Conservation (phyloP, 2,329 filamentous ascomycete species). For the Talaromyces pinophilus region DNA sequence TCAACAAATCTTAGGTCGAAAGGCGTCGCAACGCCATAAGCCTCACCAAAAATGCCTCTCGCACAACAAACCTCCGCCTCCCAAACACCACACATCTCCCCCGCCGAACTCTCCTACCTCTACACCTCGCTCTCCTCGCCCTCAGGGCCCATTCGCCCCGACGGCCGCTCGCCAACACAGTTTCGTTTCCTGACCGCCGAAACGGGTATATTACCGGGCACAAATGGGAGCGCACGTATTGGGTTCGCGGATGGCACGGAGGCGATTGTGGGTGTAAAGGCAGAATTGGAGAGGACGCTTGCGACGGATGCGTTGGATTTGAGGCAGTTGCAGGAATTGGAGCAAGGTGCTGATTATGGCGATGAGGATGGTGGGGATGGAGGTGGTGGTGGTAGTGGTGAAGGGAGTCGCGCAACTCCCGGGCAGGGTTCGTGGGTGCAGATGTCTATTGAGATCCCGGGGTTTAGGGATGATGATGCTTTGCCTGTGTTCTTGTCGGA, state of each 20-base stretch:
- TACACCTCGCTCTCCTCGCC: conserved; percentile 84
- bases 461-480: conserved; percentile 85
- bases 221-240: conserved; percentile 89
- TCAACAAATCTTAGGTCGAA: not conserved
- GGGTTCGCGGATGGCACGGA: conserved; percentile 95
- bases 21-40: not conserved
- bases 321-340: conserved; percentile 44
- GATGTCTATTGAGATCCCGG: conserved; percentile 87
- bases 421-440: conserved; percentile 76
- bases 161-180: conserved; percentile 77
- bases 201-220: conserved; percentile 81
- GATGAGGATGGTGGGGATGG: conserved; percentile 26
- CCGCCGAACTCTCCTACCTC: conserved; percentile 93
- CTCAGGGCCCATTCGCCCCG: conserved; percentile 73
- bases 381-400: conserved; percentile 30
- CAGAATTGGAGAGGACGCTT: conserved; percentile 78
- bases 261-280: conserved; percentile 93
- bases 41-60: conserved; percentile 57
- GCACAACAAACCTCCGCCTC: conserved; percentile 59
- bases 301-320: conserved; percentile 38
- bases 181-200: conserved; percentile 91
- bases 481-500: conserved; percentile 81
- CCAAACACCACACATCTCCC: conserved; percentile 70
- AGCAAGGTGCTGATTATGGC: conserved; percentile 27
- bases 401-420: conserved; percentile 27